Evolutionary conservation across 441 rosid genomes (phyloP), one percentile per base, ranked within the genome.

Genomic region (Aleurites moluccanus): DNA sequence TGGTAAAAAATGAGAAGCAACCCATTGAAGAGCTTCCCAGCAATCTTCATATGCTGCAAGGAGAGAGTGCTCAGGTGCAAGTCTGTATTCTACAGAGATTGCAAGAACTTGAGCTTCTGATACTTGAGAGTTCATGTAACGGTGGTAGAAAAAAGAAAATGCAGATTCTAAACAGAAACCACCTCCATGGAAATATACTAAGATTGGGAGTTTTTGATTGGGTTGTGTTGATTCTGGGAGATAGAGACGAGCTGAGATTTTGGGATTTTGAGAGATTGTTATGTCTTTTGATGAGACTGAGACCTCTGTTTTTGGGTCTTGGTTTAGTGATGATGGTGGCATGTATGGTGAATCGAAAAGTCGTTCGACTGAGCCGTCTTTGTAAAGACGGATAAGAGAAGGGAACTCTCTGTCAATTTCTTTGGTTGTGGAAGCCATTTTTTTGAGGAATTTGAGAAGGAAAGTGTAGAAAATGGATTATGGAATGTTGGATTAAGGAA

Each of bases 171-270:
- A 14, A 70, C 84, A 78, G 70, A 85, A 84, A 27, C 64, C 87
- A 0, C 89, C 87, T 0, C 84, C 85, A 10, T 84, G 89, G 59
- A 74, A 79, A 72, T 87, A 85, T 72, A 87, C 86, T 70, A 85
- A 59, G 61, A 84, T 50, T 1, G 87, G 87, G 42, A 80, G 70
- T 75, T 79, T 87, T 44, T 74, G 64, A 10, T 42, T 0, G 5
- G 66, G 52, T 5, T 73, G 52, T 7, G 65, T 11, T 27, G 18
- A 65, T 35, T 83, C 78, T 0, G 90, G 87, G 52, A 85, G 82
- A 76, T 82, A 81, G n/a, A 87, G 59, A 28, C 86, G 72, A 33
- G 85, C 87, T 2, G 72, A 75, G 74, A 85, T 76, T 0, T 66
- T 66, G 10, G 86, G 88, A 30, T 64, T 44, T 6, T 79, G 45